phyloP scores from a whole-genome alignment of 23 red algal species.

The Chondrus crispus region DNA sequence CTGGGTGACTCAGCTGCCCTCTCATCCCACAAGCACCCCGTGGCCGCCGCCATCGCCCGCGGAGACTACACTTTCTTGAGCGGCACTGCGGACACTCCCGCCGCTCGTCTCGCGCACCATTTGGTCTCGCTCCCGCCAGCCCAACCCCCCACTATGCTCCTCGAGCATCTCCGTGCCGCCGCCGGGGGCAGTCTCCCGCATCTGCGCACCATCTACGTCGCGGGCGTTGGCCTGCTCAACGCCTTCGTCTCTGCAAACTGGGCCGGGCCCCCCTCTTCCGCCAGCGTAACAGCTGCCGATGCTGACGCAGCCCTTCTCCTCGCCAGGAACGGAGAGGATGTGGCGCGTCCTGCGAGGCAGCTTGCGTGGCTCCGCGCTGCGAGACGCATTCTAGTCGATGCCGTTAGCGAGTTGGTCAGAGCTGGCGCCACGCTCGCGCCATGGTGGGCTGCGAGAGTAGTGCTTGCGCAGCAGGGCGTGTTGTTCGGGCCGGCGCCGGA shows the following conservation, averaged over 20 bases:
- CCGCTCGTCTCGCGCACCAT: background rate
- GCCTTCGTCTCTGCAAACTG: slow-evolving; percentile 42
- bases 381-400: slow-evolving; percentile 30
- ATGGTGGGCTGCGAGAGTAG: slow-evolving; percentile 57
- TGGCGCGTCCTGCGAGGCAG: background rate
- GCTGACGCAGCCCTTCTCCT: slow-evolving; percentile 11
- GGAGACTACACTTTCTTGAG: slow-evolving; percentile 18
- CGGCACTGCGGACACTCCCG: background rate
- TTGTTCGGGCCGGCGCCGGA: slow-evolving; percentile 14
- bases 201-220: slow-evolving; percentile 31
- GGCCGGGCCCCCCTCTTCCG: slow-evolving; percentile 27
- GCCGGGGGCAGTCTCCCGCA: background rate
- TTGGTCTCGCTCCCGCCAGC: background rate
- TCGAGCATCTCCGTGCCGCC: background rate
- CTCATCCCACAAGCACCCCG: slow-evolving; percentile 2
- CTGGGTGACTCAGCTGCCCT: background rate
- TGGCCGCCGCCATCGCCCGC: slow-evolving; percentile 9
- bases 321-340: slow-evolving; percentile 42
- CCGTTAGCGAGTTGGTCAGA: background rate
- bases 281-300: too few species aligned
- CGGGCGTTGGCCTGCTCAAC: slow-evolving; percentile 39
- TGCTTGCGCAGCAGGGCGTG: slow-evolving; percentile 27
- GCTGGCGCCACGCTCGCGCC: slow-evolving; percentile 16
- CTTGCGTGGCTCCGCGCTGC: slow-evolving; percentile 39
- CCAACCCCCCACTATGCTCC: background rate